Evolutionary conservation across 2,329 filamentous ascomycete species (phyloP).

Genomic region (Sporothrix mexicana): DNA sequence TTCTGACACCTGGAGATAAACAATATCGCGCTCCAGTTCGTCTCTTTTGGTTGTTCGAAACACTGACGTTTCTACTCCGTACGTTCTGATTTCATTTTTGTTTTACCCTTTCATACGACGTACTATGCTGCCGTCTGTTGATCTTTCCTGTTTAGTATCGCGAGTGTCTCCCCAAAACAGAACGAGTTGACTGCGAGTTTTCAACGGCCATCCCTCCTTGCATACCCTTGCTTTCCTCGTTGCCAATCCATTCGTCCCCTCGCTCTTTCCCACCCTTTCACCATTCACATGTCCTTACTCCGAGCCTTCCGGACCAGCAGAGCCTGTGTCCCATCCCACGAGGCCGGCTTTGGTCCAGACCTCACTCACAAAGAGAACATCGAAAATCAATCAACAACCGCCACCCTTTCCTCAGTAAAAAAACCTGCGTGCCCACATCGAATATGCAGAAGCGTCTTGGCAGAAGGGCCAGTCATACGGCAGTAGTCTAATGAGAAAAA

Average conservation of each 20-base stretch:
- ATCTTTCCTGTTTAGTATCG: neutral
- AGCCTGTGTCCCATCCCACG: slow-evolving; percentile 2
- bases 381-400: neutral
- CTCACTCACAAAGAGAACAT: neutral
- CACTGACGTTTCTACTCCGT: neutral
- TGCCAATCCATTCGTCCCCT: neutral
- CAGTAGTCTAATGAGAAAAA: neutral
- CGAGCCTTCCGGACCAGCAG: slow-evolving; percentile 20
- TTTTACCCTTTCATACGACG: neutral
- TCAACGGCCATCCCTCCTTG: neutral
- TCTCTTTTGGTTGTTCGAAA: neutral
- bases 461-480: neutral
- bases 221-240: neutral
- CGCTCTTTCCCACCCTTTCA: slow-evolving; percentile 5
- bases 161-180: neutral
- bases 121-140: neutral
- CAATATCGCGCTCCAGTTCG: neutral
- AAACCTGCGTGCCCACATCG: slow-evolving; percentile 15
- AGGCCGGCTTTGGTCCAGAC: neutral
- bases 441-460: slow-evolving; percentile 27
- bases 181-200: neutral
- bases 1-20: slow-evolving; percentile 6
- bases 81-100: neutral
- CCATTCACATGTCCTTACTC: neutral
- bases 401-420: neutral